These are phyloP conservation scores for Saprolegnia parasitica DNA, from an alignment of 352 stramenopile species.

Conservation along the genomic window DNA sequence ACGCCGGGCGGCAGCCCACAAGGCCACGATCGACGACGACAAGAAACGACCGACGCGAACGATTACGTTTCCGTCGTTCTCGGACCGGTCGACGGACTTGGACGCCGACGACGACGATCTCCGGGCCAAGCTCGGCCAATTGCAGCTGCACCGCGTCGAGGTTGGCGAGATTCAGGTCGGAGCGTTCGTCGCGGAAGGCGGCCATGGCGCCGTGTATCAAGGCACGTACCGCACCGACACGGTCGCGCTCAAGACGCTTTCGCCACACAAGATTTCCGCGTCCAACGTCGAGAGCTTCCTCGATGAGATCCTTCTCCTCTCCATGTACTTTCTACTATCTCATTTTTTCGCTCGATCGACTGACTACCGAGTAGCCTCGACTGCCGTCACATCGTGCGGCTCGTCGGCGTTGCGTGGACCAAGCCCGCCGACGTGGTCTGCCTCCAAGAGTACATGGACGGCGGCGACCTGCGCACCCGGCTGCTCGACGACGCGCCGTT, in stretches of 20 bases:
- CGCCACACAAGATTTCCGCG: conserved; percentile 75
- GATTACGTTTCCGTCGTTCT: neutral
- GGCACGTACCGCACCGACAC: conserved; percentile 67
- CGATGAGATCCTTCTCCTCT: conserved; percentile 76
- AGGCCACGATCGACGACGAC: neutral
- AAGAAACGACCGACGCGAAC: neutral
- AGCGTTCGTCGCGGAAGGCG: conserved; percentile 70
- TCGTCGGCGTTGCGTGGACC: conserved; percentile 77
- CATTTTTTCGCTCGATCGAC: neutral
- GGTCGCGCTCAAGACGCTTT: conserved; percentile 73
- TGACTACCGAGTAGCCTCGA: conserved; percentile 36
- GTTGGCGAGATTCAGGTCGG: conserved; percentile 57
- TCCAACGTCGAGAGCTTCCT: conserved; percentile 75
- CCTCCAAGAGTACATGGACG: conserved; percentile 74
- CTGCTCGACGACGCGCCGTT: conserved; percentile 53
- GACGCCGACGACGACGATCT: conserved; percentile 12
- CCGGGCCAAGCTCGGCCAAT: conserved; percentile 52
- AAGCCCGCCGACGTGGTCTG: conserved; percentile 62
- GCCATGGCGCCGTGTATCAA: conserved; percentile 39
- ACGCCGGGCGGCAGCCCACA: neutral
- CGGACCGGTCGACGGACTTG: neutral
- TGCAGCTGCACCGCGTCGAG: conserved; percentile 48
- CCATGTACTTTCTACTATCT: conserved; percentile 28
- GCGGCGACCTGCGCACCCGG: conserved; percentile 62
- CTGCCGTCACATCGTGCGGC: conserved; percentile 73